These are phyloP conservation scores for Penicillium polonicum DNA, from an alignment of 2,329 filamentous ascomycete species.

Conservation along the genomic window DNA sequence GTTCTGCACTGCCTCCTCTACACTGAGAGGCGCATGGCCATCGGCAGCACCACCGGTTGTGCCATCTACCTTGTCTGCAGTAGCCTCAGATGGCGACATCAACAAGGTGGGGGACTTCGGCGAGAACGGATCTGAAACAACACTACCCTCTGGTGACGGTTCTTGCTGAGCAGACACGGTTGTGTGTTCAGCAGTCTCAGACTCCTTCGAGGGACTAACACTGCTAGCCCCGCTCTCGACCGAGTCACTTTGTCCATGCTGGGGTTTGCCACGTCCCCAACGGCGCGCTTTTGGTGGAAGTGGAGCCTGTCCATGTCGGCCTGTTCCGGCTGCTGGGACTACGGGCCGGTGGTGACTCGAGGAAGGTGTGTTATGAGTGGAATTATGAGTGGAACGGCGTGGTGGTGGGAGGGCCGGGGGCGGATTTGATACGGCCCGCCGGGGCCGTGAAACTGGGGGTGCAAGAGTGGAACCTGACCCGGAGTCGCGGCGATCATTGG, in stretches of 20 bases:
- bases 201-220: conserved; percentile 15
- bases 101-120: conserved; percentile 23
- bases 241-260: conserved; percentile 27
- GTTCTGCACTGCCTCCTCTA: conserved; percentile 38
- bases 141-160: not conserved
- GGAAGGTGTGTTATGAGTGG: conserved; percentile 28
- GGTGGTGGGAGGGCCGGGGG: conserved; percentile 45
- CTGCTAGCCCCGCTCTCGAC: conserved; percentile 22
- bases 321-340: conserved; percentile 4
- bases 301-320: conserved; percentile 36
- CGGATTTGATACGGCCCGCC: conserved; percentile 35
- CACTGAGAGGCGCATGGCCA: conserved; percentile 24
- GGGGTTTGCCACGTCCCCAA: conserved; percentile 33
- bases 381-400: conserved; percentile 38
- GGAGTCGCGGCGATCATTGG: conserved; percentile 24
- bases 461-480: conserved; percentile 24
- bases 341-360: conserved; percentile 29
- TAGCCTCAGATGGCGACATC: conserved; percentile 6
- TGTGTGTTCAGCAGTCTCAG: conserved; percentile 11
- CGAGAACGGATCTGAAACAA: conserved; percentile 20
- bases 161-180: not conserved
- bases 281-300: conserved; percentile 45
- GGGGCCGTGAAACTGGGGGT: conserved; percentile 26
- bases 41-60: not conserved
- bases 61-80: conserved; percentile 4